Evolutionary conservation across 257 asterid genomes (phyloP).

Genomic region (Solanum arcanum): DNA sequence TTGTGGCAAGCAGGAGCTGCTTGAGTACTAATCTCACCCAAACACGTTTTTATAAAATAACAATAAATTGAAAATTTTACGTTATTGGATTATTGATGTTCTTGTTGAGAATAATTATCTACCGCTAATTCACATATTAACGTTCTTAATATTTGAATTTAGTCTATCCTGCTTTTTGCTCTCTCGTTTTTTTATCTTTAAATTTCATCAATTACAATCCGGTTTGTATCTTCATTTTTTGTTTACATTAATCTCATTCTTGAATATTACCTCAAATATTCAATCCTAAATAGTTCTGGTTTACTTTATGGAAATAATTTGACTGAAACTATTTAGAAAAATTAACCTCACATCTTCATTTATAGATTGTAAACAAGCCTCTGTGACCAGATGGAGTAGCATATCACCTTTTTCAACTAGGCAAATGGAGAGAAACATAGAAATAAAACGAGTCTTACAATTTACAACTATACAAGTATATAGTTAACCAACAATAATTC

Average conservation of each 20-base stretch:
- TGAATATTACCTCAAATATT: background rate
- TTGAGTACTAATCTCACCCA: background rate
- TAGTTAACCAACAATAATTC: background rate
- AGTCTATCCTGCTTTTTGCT: background rate
- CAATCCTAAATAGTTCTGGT: background rate
- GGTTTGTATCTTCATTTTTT: background rate
- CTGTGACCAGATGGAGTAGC: background rate
- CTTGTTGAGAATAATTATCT: background rate
- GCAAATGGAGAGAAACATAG: too few species aligned
- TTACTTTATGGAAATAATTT: background rate
- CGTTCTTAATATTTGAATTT: background rate
- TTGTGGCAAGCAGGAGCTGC: too few species aligned
- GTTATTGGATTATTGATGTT: background rate
- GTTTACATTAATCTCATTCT: background rate
- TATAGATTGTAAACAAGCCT: background rate
- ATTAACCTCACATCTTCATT: background rate
- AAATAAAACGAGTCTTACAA: background rate
- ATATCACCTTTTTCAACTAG: background rate
- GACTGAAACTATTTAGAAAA: background rate
- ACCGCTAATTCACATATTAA: background rate
- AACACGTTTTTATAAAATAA: background rate
- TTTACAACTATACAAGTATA: background rate
- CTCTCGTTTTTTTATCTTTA: background rate
- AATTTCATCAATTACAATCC: background rate
- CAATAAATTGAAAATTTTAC: background rate